phyloP scores from a whole-genome alignment of 164 flowering plant genomes.

The Piper betle region DNA sequence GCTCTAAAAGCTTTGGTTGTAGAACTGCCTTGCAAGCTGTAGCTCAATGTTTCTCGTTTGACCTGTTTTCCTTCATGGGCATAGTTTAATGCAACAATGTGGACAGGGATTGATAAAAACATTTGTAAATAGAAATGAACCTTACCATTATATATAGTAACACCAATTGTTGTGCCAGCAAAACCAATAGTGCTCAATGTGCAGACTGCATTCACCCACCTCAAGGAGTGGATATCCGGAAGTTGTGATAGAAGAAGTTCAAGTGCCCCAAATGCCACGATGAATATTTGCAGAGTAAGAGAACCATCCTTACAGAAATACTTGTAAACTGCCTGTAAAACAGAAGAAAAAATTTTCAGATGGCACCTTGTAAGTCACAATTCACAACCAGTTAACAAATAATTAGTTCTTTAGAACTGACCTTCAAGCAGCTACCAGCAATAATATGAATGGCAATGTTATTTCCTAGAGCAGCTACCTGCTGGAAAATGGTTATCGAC shows the following conservation, averaged over 20 bases:
- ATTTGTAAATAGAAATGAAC: background rate
- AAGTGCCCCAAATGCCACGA: slow-evolving; percentile 37
- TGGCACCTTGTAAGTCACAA: background rate
- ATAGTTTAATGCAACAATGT: no score
- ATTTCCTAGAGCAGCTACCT: slow-evolving; percentile 53
- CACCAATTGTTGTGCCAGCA: slow-evolving; percentile 47
- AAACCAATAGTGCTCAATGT: slow-evolving; percentile 46
- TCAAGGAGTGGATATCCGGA: slow-evolving; percentile 49
- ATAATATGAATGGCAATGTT: slow-evolving; percentile 63
- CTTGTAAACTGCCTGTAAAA: slow-evolving; percentile 39
- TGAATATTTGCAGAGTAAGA: slow-evolving; percentile 44
- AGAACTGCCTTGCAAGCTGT: slow-evolving; percentile 28
- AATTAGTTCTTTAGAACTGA: slow-evolving; percentile 4
- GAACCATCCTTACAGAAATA: slow-evolving; percentile 27
- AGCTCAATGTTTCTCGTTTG: slow-evolving; percentile 28
- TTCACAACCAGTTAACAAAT: background rate
- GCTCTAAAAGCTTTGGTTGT: slow-evolving; percentile 28
- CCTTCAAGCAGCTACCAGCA: slow-evolving; percentile 64
- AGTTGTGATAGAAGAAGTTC: slow-evolving; percentile 52
- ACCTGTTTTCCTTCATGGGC: slow-evolving; percentile 25
- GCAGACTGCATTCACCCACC: slow-evolving; percentile 57
- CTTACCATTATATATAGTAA: slow-evolving; percentile 40
- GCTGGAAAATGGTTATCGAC: slow-evolving; percentile 49
- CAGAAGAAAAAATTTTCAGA: background rate
- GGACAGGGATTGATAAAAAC: background rate